These are phyloP conservation scores for Penicillium sp. DNA, from an alignment of 2,329 filamentous ascomycete species.

Conservation along the genomic window DNA sequence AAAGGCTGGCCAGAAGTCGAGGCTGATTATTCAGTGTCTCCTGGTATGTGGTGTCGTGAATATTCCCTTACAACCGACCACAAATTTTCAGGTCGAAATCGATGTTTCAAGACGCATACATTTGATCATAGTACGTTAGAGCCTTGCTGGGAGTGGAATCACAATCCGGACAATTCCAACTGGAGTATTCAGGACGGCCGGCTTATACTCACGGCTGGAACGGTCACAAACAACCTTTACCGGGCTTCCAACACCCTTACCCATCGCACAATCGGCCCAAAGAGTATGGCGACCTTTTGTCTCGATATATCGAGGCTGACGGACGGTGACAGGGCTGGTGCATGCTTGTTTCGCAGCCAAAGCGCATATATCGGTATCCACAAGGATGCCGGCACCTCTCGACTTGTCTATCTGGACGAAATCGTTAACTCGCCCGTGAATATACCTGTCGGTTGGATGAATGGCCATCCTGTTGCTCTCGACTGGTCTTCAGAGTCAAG, in stretches of 20 bases:
- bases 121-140: slow-evolving; percentile 50
- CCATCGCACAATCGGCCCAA: slow-evolving; percentile 43
- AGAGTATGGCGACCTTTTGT: too few relatives aligned
- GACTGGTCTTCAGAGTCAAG: too few relatives aligned
- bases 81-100: slow-evolving; percentile 41
- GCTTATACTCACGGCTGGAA: slow-evolving; percentile 49
- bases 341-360: too few relatives aligned
- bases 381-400: too few relatives aligned
- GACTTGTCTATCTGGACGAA: too few relatives aligned
- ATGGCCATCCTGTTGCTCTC: too few relatives aligned
- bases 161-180: slow-evolving; percentile 55
- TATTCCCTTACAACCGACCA: slow-evolving; percentile 20
- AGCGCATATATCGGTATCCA: too few relatives aligned
- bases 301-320: too few relatives aligned
- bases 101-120: slow-evolving; percentile 48
- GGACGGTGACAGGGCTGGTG: too few relatives aligned
- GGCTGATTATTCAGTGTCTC: slow-evolving; percentile 46
- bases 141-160: slow-evolving; percentile 67
- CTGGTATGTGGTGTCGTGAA: slow-evolving; percentile 32
- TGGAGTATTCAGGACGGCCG: slow-evolving; percentile 49
- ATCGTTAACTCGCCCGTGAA: too few relatives aligned
- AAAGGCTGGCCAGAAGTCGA: slow-evolving; percentile 50
- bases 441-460: too few relatives aligned
- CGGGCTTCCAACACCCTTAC: slow-evolving; percentile 44
- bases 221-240: slow-evolving; percentile 52